Conservation (phyloP, 1,284 basidiomycete genomes). For the Marasmius tenuissimus region DNA sequence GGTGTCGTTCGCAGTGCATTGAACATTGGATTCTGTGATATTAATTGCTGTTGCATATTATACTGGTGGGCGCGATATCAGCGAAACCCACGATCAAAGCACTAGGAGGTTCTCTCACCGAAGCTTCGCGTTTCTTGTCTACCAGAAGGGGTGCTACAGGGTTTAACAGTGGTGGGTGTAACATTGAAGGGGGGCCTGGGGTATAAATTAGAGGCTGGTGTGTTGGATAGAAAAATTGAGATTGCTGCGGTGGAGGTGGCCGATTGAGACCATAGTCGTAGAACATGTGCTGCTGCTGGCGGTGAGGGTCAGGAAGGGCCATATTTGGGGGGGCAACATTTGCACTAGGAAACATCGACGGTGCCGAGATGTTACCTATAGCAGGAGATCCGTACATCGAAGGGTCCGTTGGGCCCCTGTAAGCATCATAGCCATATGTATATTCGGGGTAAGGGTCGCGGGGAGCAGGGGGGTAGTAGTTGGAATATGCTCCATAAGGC, state of each 20-base stretch:
- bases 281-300: constrained; percentile 54
- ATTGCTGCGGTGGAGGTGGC: constrained; percentile 32
- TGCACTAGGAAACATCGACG: constrained; percentile 49
- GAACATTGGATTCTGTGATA: constrained; percentile 39
- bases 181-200: constrained; percentile 50
- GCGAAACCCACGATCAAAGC: not conserved
- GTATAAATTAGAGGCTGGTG: constrained; percentile 63
- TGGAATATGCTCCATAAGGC: constrained; percentile 51
- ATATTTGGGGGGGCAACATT: constrained; percentile 43
- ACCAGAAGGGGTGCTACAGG: constrained; percentile 39
- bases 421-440: constrained; percentile 45
- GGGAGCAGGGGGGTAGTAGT: constrained; percentile 50
- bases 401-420: constrained; percentile 41
- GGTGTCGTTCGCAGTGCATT: constrained; percentile 40
- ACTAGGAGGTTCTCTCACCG: constrained; percentile 39
- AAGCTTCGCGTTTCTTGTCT: constrained; percentile 62
- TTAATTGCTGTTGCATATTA: constrained; percentile 41
- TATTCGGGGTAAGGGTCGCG: constrained; percentile 51
- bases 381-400: constrained; percentile 47
- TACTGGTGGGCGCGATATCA: constrained; percentile 34
- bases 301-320: constrained; percentile 40
- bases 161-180: constrained; percentile 41
- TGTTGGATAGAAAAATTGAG: constrained; percentile 62
- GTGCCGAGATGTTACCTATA: constrained; percentile 40
- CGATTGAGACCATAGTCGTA: constrained; percentile 59